A percentile compares a stretch with the other conserved stretches of the same genome.
These are phyloP conservation scores for Globisporangium iwayamae DNA, from an alignment of 352 stramenopile genomes.

Conservation along the genomic window DNA sequence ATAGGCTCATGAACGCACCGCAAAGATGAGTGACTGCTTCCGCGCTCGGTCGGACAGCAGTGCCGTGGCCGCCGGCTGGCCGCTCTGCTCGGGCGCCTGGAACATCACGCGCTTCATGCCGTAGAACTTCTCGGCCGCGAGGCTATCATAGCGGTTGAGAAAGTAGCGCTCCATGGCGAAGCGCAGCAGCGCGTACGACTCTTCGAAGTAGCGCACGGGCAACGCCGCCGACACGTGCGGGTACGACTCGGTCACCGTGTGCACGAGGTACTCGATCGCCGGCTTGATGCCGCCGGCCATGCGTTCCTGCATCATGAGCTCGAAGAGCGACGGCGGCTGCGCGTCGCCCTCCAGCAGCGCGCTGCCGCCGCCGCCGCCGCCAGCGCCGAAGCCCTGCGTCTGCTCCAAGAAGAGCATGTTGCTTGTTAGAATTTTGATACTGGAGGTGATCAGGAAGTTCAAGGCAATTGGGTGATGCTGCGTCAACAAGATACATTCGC, in stretches of 20 bases:
- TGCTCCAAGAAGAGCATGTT: constrained; percentile 80
- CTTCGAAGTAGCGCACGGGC: constrained; percentile 68
- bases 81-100: constrained; percentile 7
- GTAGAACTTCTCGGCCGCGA: constrained; percentile 83
- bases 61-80: constrained; percentile 20
- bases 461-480: constrained; percentile 3
- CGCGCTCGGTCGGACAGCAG: constrained; percentile 41
- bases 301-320: constrained; percentile 86
- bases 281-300: constrained; percentile 76
- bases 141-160: constrained; percentile 65
- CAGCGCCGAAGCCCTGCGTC: constrained; percentile 57
- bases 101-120: constrained; percentile 81
- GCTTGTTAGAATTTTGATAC: background rate
- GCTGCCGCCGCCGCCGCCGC: constrained; percentile 5
- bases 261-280: constrained; percentile 70
- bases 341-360: constrained; percentile 8
- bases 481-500: constrained; percentile 3
- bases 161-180: constrained; percentile 69
- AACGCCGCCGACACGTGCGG: constrained; percentile 49
- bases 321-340: constrained; percentile 67
- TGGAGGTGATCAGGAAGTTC: background rate
- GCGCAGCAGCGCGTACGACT: constrained; percentile 72
- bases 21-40: constrained; percentile 56
- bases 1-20: constrained; percentile 25
- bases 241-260: constrained; percentile 71